phyloP scores from a whole-genome alignment of 2,329 filamentous ascomycete species.

The Amauroascus niger region DNA sequence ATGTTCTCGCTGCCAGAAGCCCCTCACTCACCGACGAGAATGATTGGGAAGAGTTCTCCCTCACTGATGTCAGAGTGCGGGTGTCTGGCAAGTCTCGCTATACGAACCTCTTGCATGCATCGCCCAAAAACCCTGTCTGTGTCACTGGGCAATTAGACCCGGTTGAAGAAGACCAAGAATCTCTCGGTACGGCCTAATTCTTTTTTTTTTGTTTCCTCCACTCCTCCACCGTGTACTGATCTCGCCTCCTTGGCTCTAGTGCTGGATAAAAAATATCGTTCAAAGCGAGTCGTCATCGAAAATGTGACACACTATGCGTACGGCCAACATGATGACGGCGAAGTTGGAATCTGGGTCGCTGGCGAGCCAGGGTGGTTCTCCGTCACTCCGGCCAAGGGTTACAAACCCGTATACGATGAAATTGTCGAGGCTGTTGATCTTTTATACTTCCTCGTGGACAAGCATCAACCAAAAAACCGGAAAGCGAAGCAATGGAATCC shows the following conservation, averaged over 20 bases:
- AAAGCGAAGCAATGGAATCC: slow-evolving; percentile 28
- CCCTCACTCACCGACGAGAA: slow-evolving; percentile 41
- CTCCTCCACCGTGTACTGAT: neutral
- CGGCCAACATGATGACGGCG: slow-evolving; percentile 46
- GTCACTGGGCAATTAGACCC: slow-evolving; percentile 45
- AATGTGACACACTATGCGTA: slow-evolving; percentile 43
- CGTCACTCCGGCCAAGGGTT: slow-evolving; percentile 45
- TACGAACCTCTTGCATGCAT: slow-evolving; percentile 48
- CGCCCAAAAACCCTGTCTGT: slow-evolving; percentile 45
- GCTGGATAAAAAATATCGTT: slow-evolving; percentile 32
- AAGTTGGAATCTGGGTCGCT: slow-evolving; percentile 51
- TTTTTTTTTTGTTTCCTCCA: no score
- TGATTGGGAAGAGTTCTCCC: slow-evolving; percentile 51
- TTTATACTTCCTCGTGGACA: slow-evolving; percentile 53
- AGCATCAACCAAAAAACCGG: slow-evolving; percentile 37
- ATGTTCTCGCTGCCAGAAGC: slow-evolving; percentile 37
- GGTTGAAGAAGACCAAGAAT: slow-evolving; percentile 37
- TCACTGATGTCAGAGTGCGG: slow-evolving; percentile 47
- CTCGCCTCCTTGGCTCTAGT: slow-evolving; percentile 21
- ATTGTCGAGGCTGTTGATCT: slow-evolving; percentile 52
- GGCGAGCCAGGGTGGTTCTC: slow-evolving; percentile 55
- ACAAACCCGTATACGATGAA: slow-evolving; percentile 44
- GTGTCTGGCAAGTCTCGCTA: slow-evolving; percentile 41
- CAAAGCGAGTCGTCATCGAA: slow-evolving; percentile 39
- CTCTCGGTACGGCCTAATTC: slow-evolving; percentile 28